phyloP scores from a whole-genome alignment of 768 basidiomycete species.

The Exsudoporus frostii region DNA sequence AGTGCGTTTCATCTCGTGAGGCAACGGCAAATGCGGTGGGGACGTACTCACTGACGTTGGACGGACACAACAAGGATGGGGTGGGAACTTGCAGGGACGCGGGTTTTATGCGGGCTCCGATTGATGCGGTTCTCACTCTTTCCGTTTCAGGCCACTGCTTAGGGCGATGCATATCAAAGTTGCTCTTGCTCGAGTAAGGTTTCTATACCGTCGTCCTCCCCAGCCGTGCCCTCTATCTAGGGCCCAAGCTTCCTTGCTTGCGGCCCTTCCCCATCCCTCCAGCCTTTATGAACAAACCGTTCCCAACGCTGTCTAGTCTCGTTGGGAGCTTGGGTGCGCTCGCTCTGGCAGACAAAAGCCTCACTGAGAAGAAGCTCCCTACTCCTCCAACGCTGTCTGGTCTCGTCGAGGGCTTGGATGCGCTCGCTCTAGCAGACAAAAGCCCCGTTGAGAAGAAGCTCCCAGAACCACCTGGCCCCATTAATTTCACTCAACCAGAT shows the following conservation, averaged over 20 bases:
- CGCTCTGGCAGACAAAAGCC: slow-evolving; percentile 25
- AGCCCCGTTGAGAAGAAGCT: slow-evolving; percentile 13
- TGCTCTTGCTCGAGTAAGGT: slow-evolving; percentile 16
- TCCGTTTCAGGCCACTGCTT: not conserved
- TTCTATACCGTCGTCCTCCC: slow-evolving; percentile 13
- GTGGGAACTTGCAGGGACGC: not conserved
- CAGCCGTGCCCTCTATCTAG: not conserved
- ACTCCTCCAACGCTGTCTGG: slow-evolving; percentile 17
- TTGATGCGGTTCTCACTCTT: not conserved
- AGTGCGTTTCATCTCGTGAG: slow-evolving; percentile 55
- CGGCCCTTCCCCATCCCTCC: slow-evolving; percentile 3
- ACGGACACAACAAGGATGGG: not conserved
- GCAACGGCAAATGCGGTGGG: no score
- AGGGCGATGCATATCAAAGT: slow-evolving; percentile 13
- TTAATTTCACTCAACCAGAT: not conserved
- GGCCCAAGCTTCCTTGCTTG: slow-evolving; percentile 12
- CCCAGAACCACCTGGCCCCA: slow-evolving; percentile 1
- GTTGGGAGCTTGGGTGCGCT: slow-evolving; percentile 33
- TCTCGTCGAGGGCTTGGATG: slow-evolving; percentile 33
- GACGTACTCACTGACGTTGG: slow-evolving; percentile 1
- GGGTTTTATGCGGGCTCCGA: not conserved
- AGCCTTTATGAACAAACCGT: slow-evolving; percentile 22
- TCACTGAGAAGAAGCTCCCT: slow-evolving; percentile 11
- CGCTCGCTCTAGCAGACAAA: slow-evolving; percentile 30
- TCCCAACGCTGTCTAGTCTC: slow-evolving; percentile 25